Evolutionary conservation across 345 rosid genomes (phyloP), one percentile per base, ranked within the genome.

Genomic region (Salix purpurea): DNA sequence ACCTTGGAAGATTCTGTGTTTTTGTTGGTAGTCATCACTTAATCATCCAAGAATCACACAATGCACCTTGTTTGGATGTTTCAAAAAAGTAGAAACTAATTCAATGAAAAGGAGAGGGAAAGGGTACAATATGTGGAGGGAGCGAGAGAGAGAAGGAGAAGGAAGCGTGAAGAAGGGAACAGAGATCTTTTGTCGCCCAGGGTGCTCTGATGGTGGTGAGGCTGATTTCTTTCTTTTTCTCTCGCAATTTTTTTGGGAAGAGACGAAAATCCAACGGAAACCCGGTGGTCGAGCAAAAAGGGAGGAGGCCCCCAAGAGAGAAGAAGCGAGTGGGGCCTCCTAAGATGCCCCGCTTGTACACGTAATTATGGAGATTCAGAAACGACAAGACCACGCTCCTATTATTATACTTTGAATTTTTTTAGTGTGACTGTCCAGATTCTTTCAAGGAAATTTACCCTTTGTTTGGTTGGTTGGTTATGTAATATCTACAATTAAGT

Each of bases 1-100:
- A 86, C 78, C 88, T 83, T 88, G 60, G 84, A 66, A 46, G 87
- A 74, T 69, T 88, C 97, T 46, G 77, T 75, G 79, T 72, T 85
- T 71, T 85, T 88, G 77, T 32, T 66, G 69, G 13, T 66, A 7
- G 26, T 56, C 62, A 56, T 56, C 26, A 56, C 62, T 21, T 56
- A 23, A 56, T 56, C 62, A 23, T 56, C 26, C 62, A 56, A 40
- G 48, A 71, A 76, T 73, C 75, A 82, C 75, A 75, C 70, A n/a
- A n/a, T 56, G 62, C 10, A 18, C 56, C 56, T n/a, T 56, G 62
- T 56, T n/a, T 32, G 34, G 34, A 32, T 4, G 34, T 32, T 32
- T 32, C 34, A 32, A 32, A 32, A 28, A 32, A 32, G 34, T 32
- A 4, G 5, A 32, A 32, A 12, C 12, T 3, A 44, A 2, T 44